A percentile compares a stretch with the other conserved stretches of the same genome.
Conservation (phyloP, 192 early-diverging fungal genomes). For the Phlyctochytrium arcticum region DNA sequence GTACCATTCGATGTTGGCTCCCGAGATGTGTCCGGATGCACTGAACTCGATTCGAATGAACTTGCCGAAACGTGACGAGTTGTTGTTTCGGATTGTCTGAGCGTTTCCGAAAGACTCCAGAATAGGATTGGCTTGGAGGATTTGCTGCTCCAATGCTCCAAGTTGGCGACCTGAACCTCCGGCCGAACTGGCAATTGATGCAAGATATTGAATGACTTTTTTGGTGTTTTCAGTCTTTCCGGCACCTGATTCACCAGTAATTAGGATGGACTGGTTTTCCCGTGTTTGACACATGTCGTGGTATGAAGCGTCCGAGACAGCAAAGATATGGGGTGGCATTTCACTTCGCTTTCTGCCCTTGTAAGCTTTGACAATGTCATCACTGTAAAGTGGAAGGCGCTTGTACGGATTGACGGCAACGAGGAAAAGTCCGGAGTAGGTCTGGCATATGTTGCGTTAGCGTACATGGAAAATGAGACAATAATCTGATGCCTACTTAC, state of each 20-base stretch:
- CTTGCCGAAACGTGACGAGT: conserved; percentile 98
- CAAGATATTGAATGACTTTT: conserved; percentile 97
- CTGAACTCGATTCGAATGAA: conserved; percentile 99
- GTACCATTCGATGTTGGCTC: conserved; percentile 96
- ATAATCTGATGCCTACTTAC: no score
- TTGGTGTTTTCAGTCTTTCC: conserved; percentile 99
- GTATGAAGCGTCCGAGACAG: conserved; percentile 89
- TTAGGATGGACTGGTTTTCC: conserved; percentile 96
- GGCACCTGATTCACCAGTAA: conserved; percentile 98
- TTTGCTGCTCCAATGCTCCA: conserved; percentile 80
- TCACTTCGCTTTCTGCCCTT: conserved; percentile 49
- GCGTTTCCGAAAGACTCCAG: conserved; percentile 98
- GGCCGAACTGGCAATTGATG: conserved; percentile 67
- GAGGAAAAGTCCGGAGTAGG: conserved; percentile 98
- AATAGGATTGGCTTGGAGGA: conserved; percentile 95
- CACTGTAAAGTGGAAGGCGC: conserved; percentile 83
- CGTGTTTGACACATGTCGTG: conserved; percentile 89
- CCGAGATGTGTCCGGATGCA: conserved; percentile 77
- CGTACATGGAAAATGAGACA: not conserved
- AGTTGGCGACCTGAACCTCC: conserved; percentile 41
- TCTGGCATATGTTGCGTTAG: conserved; percentile 47
- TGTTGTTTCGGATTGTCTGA: conserved; percentile 97
- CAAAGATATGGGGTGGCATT: conserved; percentile 77
- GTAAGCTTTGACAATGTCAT: conserved; percentile 68
- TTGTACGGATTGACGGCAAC: conserved; percentile 98